Conservation (phyloP, 2,329 filamentous ascomycete species). For the Alternaria dauci region DNA sequence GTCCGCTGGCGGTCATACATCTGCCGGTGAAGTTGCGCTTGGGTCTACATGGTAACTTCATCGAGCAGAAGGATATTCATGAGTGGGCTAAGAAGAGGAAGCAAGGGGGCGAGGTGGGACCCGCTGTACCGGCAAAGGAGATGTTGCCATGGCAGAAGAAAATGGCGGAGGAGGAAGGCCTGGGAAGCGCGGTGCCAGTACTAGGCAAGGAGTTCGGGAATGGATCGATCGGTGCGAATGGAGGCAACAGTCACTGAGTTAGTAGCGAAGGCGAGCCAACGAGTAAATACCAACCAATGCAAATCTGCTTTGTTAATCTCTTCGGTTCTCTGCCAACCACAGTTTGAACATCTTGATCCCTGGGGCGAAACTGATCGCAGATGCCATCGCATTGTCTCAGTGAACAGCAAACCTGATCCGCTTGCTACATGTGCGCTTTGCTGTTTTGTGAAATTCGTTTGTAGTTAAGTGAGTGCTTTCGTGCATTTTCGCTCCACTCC, state of each 20-base stretch:
- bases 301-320: not conserved
- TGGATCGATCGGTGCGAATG: not conserved
- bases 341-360: not conserved
- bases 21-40: slow-evolving; percentile 50
- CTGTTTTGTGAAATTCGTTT: not conserved
- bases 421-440: not conserved
- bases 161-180: slow-evolving; percentile 27
- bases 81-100: slow-evolving; percentile 42
- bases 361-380: not conserved
- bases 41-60: slow-evolving; percentile 46
- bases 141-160: slow-evolving; percentile 43
- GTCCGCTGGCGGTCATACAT: slow-evolving; percentile 53
- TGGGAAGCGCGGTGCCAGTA: slow-evolving; percentile 15
- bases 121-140: slow-evolving; percentile 30
- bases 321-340: not conserved
- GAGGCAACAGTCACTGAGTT: not conserved
- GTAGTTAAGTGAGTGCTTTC: not conserved
- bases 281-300: not conserved
- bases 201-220: not conserved
- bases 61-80: slow-evolving; percentile 42
- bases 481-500: too few relatives aligned
- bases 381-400: not conserved
- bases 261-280: not conserved
- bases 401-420: not conserved
- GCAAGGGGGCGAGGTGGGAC: slow-evolving; percentile 37